Conservation (phyloP, 495 filamentous ascomycete species). For the Talaromyces thailandensis region DNA sequence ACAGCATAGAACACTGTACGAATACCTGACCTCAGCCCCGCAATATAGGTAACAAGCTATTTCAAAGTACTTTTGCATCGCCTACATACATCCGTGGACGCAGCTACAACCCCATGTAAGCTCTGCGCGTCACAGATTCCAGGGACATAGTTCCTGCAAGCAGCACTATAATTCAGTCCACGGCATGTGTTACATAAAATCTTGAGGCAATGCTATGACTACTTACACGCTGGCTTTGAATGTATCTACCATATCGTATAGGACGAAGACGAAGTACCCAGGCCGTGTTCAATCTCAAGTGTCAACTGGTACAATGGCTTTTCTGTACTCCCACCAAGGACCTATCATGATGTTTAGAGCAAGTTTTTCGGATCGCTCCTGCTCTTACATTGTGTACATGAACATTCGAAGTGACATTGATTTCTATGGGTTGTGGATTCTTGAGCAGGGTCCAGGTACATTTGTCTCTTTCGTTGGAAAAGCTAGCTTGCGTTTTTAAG, state of each 20-base stretch:
- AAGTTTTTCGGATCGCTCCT: background rate
- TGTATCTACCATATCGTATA: background rate
- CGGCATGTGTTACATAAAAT: too few relatives aligned
- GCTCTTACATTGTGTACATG: background rate
- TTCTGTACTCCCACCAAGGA: background rate
- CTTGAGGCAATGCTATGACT: background rate
- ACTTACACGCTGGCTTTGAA: background rate
- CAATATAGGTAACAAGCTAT: background rate
- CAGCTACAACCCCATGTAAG: too few relatives aligned
- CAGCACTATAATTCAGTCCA: too few relatives aligned
- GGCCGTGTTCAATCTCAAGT: background rate
- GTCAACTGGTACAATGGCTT: background rate
- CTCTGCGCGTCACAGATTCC: too few relatives aligned
- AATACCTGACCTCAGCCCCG: background rate
- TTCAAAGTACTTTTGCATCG: background rate
- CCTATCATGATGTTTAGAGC: background rate
- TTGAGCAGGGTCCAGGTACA: background rate
- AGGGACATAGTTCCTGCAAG: too few relatives aligned
- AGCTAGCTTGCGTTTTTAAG: background rate
- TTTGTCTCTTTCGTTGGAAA: background rate
- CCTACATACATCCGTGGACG: background rate
- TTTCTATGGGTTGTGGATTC: background rate
- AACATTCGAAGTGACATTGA: background rate
- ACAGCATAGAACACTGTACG: background rate
- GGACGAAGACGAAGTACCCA: background rate